phyloP scores from a whole-genome alignment of 352 stramenopile genomes.

The Globisporangium takayamanum region DNA sequence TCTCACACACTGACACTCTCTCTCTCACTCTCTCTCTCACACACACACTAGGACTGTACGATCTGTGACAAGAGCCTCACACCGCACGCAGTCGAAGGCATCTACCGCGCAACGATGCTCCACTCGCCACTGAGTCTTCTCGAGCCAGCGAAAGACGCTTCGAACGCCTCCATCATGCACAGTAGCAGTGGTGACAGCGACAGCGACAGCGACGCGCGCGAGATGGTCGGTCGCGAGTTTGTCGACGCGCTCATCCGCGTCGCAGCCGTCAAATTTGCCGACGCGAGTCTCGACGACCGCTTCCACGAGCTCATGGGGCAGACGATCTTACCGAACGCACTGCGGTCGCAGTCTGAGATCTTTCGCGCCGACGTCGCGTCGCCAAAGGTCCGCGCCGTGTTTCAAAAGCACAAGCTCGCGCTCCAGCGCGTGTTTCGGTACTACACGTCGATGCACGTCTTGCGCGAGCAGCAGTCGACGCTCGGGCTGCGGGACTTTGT shows the following conservation, averaged over 20 bases:
- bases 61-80: constrained; percentile 42
- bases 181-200: not conserved
- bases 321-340: constrained; percentile 52
- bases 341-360: constrained; percentile 65
- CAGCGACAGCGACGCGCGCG: constrained; percentile 14
- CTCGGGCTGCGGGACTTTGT: constrained; percentile 52
- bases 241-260: constrained; percentile 55
- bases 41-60: constrained; percentile 31
- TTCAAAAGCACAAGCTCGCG: constrained; percentile 58
- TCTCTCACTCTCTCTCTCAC: not conserved
- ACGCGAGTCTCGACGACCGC: constrained; percentile 40
- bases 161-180: not conserved
- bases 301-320: constrained; percentile 68
- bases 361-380: constrained; percentile 68
- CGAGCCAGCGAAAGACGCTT: not conserved
- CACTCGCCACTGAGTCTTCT: constrained; percentile 15
- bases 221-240: constrained; percentile 63
- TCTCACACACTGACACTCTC: not conserved
- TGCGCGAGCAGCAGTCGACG: constrained; percentile 73
- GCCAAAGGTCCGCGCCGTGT: constrained; percentile 63
- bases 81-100: constrained; percentile 27
- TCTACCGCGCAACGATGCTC: constrained; percentile 28
- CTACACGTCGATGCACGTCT: constrained; percentile 69
- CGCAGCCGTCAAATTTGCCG: constrained; percentile 41
- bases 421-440: constrained; percentile 79